Evolutionary conservation across 192 early-diverging fungal species (phyloP), one percentile per base, ranked within the genome.

Genomic region (Neocallimastix lanati): DNA sequence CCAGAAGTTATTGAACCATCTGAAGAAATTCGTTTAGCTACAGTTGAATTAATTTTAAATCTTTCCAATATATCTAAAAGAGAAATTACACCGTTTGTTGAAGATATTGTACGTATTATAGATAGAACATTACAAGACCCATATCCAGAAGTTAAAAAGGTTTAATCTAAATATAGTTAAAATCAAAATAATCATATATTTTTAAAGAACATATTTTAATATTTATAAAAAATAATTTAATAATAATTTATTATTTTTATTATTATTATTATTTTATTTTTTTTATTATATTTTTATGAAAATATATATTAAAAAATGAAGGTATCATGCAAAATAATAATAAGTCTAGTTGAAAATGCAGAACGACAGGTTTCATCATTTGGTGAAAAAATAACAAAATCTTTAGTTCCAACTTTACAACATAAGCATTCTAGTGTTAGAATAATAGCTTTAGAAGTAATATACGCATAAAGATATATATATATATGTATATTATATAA

Each of bases 121-220:
- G 35, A 28, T 67, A 30, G 79, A 28, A 84, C 84, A 0, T 35
- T 90, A 21, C 76, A 28, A 12, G 89, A 90, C 79, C 80, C 87
- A 12, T 90, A 85, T 79, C 88, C 87, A 25, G 88, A 90, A 28
- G 84, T 90, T 28, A 83, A 83, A 77, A 90, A 90, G 84, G 87
- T 88, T n/a, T n/a, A n/a, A n/a, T n/a, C n/a, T n/a, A n/a, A n/a
- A n/a, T n/a, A n/a, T n/a, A n/a, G n/a, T n/a, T n/a, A n/a, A n/a
- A n/a, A n/a, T n/a, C n/a, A n/a, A n/a, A n/a, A n/a, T n/a, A n/a
- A n/a, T n/a, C n/a, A n/a, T n/a, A n/a, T n/a, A n/a, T n/a, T n/a
- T n/a, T n/a, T n/a, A n/a, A n/a, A n/a, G n/a, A n/a, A n/a, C n/a
- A n/a, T n/a, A n/a, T n/a, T n/a, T n/a, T n/a, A n/a, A n/a, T n/a